These are phyloP conservation scores for Angomonas ambiguus DNA, from an alignment of 208 protist genomes.

Conservation along the genomic window DNA sequence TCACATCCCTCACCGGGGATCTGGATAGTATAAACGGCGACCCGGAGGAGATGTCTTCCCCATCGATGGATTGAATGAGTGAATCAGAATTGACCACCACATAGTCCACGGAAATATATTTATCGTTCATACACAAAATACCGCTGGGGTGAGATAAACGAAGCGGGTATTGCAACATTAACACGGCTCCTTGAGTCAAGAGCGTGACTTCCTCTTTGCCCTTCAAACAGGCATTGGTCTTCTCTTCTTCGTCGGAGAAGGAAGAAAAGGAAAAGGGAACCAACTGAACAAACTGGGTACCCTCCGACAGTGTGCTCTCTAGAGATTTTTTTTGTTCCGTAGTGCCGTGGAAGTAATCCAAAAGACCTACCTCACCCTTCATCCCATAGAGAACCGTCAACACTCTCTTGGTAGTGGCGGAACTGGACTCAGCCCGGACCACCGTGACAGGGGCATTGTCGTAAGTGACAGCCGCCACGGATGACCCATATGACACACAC, in stretches of 20 bases:
- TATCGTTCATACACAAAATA: slow-evolving; percentile 36
- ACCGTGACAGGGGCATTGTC: background rate
- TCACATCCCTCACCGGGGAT: slow-evolving; percentile 23
- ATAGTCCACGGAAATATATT: slow-evolving; percentile 67
- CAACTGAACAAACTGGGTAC: slow-evolving; percentile 18
- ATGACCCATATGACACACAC: background rate
- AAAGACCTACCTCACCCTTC: slow-evolving; percentile 25
- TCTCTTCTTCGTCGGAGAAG: slow-evolving; percentile 13
- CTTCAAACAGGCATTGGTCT: slow-evolving; percentile 19
- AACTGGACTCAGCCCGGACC: background rate
- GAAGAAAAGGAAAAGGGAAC: slow-evolving; percentile 13
- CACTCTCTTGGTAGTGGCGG: background rate
- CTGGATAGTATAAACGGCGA: slow-evolving; percentile 33
- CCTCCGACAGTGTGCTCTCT: background rate
- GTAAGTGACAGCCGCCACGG: background rate
- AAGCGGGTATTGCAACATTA: slow-evolving; percentile 31
- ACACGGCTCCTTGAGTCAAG: slow-evolving; percentile 18
- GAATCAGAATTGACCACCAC: slow-evolving; percentile 24
- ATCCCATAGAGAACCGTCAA: slow-evolving; percentile 53
- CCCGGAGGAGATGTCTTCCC: slow-evolving; percentile 16
- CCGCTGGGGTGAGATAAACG: slow-evolving; percentile 28
- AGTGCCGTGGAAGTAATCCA: slow-evolving; percentile 23
- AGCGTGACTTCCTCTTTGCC: slow-evolving; percentile 25
- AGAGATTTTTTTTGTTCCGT: slow-evolving; percentile 12
- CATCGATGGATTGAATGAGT: slow-evolving; percentile 36